Base-by-base conservation (phyloP, 495 filamentous ascomycete species). In the Penicillium herquei region DNA sequence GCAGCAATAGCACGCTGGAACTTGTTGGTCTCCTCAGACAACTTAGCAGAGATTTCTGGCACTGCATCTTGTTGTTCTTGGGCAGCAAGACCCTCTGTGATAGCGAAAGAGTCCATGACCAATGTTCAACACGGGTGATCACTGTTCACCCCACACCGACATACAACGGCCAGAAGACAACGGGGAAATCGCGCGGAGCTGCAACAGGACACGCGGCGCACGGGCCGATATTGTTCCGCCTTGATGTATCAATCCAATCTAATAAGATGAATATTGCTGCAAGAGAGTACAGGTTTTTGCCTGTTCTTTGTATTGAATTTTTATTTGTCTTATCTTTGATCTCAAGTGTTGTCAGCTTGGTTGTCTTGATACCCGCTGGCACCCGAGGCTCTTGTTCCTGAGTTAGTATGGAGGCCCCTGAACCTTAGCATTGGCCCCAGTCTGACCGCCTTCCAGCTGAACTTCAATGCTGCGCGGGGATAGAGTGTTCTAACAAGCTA, bases 1-100 rank as follows among this genome's bases (percentile, higher is more conserved):
- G 92, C 88, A 47, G 92, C 88, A 59, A 99, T 93, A 61, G 94
- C 94, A 57, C 84, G 87, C 72, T 97, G 93, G 71, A 98, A 98
- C 71, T 94, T 95, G 78, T 93, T 95, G 54, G 85, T 84, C 32
- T 82, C 82, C 54, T 87, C 84, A 11, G 73, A 70, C 17, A 75
- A 58, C 37, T 72, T 71, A 50, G 51, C 62, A 40, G 51, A 51
- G 44, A 60, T 47, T 49, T 58, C 55, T 17, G 65, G 49, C 51
- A 62, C 63, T 56, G 43, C 57, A 54, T 70, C 66, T 58, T 68
- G 70, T 51, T 56, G 64, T 39, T 68, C 65, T 32, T 72, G 69
- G 54, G 73, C 65, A n/a, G 71, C 62, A 47, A 76, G 66, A 47
- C 68, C 58, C 58, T 76, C 76, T 54, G 71, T 76, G 37, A 76